Percentiles rank a stretch among this genome's conserved stretches.
Conservation (phyloP, 2,329 filamentous ascomycete species). For the Paraphoma chrysanthemicola region DNA sequence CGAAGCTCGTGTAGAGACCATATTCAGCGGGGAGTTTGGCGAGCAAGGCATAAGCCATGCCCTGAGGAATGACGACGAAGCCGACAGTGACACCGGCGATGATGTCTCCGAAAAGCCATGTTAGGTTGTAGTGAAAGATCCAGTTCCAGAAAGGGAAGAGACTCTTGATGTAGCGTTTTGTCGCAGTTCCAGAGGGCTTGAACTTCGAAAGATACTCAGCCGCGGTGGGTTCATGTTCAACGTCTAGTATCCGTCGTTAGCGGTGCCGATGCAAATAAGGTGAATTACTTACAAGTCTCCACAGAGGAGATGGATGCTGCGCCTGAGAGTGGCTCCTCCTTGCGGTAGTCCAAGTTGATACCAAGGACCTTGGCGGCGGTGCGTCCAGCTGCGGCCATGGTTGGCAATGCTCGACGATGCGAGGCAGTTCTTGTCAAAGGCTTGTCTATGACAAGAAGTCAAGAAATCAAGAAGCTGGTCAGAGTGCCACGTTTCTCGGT, state of each 20-base stretch:
- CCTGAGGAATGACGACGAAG: constrained; percentile 88
- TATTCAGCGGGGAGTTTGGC: constrained; percentile 82
- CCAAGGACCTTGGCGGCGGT: constrained; percentile 78
- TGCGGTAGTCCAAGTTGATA: constrained; percentile 77
- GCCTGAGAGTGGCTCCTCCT: constrained; percentile 70
- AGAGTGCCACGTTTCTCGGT: not conserved
- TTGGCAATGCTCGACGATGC: constrained; percentile 6
- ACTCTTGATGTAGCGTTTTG: constrained; percentile 68
- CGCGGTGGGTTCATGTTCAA: constrained; percentile 80
- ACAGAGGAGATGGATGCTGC: constrained; percentile 81
- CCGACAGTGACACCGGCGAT: constrained; percentile 82
- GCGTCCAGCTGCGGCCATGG: constrained; percentile 68
- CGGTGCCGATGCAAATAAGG: not conserved
- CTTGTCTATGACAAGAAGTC: constrained; percentile 1
- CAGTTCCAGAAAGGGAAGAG: constrained; percentile 90
- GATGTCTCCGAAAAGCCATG: constrained; percentile 89
- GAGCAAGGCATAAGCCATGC: constrained; percentile 92
- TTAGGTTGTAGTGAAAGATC: constrained; percentile 86
- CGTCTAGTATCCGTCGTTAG: constrained; percentile 68
- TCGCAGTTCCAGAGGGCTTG: constrained; percentile 62
- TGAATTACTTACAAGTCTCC: constrained; percentile 31
- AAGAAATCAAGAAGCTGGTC: not conserved
- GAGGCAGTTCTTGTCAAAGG: constrained; percentile 3
- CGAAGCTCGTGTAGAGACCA: constrained; percentile 93
- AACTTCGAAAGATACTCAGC: constrained; percentile 73